Conservation (phyloP, 169 alveolate genomes). For the Babesia gibsoni region DNA sequence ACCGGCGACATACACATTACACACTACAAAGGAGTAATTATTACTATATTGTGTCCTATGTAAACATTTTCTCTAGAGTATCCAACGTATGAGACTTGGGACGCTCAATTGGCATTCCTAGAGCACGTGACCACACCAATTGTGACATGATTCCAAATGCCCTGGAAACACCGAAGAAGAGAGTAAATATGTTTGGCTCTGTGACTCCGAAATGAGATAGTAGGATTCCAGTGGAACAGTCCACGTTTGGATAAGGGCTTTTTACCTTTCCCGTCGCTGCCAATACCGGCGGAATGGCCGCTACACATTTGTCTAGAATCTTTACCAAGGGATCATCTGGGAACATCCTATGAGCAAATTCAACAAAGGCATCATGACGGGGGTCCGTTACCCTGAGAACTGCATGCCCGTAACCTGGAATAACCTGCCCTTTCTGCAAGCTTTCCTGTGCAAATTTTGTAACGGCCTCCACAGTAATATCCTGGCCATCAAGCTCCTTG, state of each 20-base stretch:
- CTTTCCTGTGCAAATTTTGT: slow-evolving; percentile 74
- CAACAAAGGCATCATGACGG: slow-evolving; percentile 78
- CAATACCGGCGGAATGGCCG: slow-evolving; percentile 59
- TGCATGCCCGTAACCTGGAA: slow-evolving; percentile 98
- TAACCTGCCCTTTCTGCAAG: slow-evolving; percentile 83
- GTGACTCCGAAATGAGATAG: slow-evolving; percentile 86
- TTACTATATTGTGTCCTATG: background rate
- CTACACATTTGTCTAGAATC: slow-evolving; percentile 67
- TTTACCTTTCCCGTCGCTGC: slow-evolving; percentile 83
- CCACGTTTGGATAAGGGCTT: slow-evolving; percentile 97
- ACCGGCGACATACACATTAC: background rate
- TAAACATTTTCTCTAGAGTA: slow-evolving; percentile 21
- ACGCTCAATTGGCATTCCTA: slow-evolving; percentile 62
- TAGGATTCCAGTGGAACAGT: slow-evolving; percentile 92
- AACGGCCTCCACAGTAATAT: slow-evolving; percentile 66
- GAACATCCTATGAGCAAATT: slow-evolving; percentile 85
- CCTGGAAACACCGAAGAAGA: slow-evolving; percentile 91
- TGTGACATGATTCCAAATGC: slow-evolving; percentile 91
- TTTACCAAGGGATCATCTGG: slow-evolving; percentile 83
- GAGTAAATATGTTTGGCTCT: slow-evolving; percentile 90
- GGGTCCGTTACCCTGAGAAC: slow-evolving; percentile 96
- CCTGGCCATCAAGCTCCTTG: slow-evolving; percentile 78
- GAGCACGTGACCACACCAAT: slow-evolving; percentile 64
- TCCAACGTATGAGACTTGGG: slow-evolving; percentile 64
- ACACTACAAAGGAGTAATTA: background rate